phyloP scores from a whole-genome alignment of 352 stramenopile species.

The Phytophthora sp. region DNA sequence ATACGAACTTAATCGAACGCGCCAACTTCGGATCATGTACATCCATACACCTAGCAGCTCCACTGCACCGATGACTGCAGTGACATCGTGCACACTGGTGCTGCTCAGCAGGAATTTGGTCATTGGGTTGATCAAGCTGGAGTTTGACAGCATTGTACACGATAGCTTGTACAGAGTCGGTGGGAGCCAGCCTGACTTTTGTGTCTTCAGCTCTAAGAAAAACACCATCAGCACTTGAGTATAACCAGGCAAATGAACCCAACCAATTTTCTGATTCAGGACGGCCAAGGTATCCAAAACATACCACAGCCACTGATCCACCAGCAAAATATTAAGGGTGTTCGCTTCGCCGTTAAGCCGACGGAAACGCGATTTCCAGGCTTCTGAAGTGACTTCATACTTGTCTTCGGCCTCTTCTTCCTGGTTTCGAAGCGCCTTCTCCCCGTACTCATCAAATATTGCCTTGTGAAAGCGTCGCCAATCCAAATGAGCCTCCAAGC shows the following conservation, averaged over 20 bases:
- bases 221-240: conserved; percentile 90
- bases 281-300: conserved; percentile 89
- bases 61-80: conserved; percentile 84
- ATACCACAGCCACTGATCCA: conserved; percentile 92
- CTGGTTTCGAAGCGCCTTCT: conserved; percentile 86
- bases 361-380: conserved; percentile 85
- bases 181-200: conserved; percentile 88
- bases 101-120: conserved; percentile 89
- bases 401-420: conserved; percentile 91
- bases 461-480: conserved; percentile 91
- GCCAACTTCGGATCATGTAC: conserved; percentile 93
- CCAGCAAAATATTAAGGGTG: conserved; percentile 86
- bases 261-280: conserved; percentile 90
- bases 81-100: conserved; percentile 89
- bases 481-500: conserved; percentile 85
- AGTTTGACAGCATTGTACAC: conserved; percentile 90
- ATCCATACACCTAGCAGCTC: conserved; percentile 91
- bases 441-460: conserved; percentile 85
- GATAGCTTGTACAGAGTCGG: conserved; percentile 90
- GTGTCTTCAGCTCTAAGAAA: conserved; percentile 88
- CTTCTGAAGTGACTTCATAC: conserved; percentile 86
- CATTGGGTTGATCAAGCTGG: conserved; percentile 90
- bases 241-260: conserved; percentile 85
- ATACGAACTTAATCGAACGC: conserved; percentile 85
- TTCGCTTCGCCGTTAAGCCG: conserved; percentile 83